phyloP scores from a whole-genome alignment of 2,329 filamentous ascomycete genomes.

The Lizonia empirigonia region DNA sequence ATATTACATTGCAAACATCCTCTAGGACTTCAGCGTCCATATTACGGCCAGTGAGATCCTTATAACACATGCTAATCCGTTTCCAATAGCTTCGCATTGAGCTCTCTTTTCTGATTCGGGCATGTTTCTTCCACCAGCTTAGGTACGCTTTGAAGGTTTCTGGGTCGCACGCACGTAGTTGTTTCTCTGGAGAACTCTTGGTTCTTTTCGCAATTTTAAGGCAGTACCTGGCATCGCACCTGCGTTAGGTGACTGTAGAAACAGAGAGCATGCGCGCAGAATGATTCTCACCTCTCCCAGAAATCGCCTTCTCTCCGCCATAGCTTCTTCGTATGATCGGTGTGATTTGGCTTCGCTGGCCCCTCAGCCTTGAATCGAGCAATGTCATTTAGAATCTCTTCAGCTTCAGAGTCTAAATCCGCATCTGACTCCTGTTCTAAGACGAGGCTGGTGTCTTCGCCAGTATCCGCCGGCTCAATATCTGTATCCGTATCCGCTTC shows the following conservation, averaged over 20 bases:
- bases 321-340: constrained; percentile 16
- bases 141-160: constrained; percentile 25
- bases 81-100: constrained; percentile 24
- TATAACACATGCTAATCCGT: constrained; percentile 19
- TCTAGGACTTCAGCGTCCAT: constrained; percentile 20
- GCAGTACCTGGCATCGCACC: constrained; percentile 13
- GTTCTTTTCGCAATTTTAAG: constrained; percentile 14
- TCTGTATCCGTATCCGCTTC: no score
- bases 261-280: background rate
- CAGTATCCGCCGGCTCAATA: no score
- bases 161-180: constrained; percentile 21
- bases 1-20: constrained; percentile 24
- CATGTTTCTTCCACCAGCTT: constrained; percentile 20
- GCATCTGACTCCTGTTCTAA: background rate
- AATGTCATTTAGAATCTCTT: constrained; percentile 26
- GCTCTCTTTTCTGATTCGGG: constrained; percentile 21
- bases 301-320: constrained; percentile 25
- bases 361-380: constrained; percentile 20
- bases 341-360: constrained; percentile 25
- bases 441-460: no score
- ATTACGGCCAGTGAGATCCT: constrained; percentile 14
- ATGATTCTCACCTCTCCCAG: constrained; percentile 19
- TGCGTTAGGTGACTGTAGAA: background rate
- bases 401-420: constrained; percentile 24
- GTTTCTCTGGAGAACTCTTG: constrained; percentile 15